Evolutionary conservation across 1,284 basidiomycete species (phyloP).

Genomic region (Pascua guehoae): DNA sequence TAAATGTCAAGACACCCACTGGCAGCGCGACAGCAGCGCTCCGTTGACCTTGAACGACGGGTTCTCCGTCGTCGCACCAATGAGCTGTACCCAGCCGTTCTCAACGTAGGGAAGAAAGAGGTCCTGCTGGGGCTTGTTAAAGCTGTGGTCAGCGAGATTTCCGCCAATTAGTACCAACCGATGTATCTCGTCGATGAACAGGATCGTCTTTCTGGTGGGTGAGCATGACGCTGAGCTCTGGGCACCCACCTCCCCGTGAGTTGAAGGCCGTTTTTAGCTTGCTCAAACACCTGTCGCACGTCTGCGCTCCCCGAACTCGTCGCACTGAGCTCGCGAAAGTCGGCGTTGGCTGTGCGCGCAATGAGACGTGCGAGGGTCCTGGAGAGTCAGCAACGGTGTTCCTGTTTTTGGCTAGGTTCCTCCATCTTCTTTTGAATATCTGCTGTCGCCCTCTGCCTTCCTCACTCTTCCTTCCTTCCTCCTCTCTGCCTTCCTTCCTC

Average conservation of each 20-base stretch:
- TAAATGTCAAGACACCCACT: conserved; percentile 56
- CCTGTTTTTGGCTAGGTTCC: background rate
- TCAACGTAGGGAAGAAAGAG: conserved; percentile 77
- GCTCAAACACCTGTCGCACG: conserved; percentile 73
- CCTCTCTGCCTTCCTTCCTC: too few species aligned
- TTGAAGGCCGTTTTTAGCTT: conserved; percentile 67
- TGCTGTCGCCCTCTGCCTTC: too few species aligned
- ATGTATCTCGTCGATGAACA: conserved; percentile 72
- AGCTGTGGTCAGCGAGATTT: conserved; percentile 22
- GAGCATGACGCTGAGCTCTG: conserved; percentile 1
- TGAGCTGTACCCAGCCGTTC: conserved; percentile 71
- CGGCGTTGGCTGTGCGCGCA: conserved; percentile 51
- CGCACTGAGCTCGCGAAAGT: conserved; percentile 72
- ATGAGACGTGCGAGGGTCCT: conserved; percentile 45
- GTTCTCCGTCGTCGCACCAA: conserved; percentile 90
- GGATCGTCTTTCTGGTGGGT: conserved; percentile 33
- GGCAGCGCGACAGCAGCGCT: conserved; percentile 73
- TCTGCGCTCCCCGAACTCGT: conserved; percentile 71
- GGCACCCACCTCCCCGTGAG: conserved; percentile 64
- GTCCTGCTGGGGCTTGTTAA: conserved; percentile 80
- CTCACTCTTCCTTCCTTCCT: too few species aligned
- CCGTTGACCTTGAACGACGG: conserved; percentile 80
- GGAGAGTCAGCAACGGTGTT: background rate
- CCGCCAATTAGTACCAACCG: conserved; percentile 48
- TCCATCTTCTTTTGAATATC: background rate